Conservation (phyloP, 2,329 filamentous ascomycete species). For the Colletotrichum lupini region DNA sequence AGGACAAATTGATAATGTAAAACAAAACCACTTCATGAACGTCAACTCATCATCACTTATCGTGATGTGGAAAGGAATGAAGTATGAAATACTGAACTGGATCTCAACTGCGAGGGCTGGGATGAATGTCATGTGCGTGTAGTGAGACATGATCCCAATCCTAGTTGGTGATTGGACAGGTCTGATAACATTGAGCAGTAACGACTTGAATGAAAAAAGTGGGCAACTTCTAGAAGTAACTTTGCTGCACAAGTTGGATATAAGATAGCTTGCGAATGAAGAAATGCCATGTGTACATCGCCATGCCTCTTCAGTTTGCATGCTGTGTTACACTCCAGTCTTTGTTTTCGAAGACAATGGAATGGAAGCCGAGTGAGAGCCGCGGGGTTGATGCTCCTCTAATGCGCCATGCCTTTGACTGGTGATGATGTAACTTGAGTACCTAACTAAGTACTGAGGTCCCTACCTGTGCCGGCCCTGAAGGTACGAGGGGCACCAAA, state of each 20-base stretch:
- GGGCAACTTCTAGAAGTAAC: too few species aligned
- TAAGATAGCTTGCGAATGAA: too few species aligned
- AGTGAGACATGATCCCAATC: neutral
- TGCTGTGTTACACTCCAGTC: too few species aligned
- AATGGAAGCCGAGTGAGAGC: neutral
- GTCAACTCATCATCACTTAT: accelerated
- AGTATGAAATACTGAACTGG: neutral
- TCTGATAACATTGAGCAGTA: neutral
- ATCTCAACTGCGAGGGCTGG: neutral
- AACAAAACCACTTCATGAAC: neutral
- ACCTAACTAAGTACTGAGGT: too few species aligned
- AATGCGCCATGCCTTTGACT: neutral
- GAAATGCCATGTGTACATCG: too few species aligned
- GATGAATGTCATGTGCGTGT: neutral
- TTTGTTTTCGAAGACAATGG: too few species aligned
- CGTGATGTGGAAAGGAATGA: neutral
- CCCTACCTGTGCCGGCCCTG: neutral
- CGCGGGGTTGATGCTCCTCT: neutral
- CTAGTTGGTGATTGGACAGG: neutral
- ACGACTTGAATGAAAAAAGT: too few species aligned
- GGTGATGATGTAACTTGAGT: neutral
- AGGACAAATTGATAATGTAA: neutral
- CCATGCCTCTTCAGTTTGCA: too few species aligned
- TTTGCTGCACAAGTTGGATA: neutral
- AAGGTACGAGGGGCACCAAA: neutral